Evolutionary conservation across 2,329 filamentous ascomycete species (phyloP), one percentile per base, ranked within the genome.

Genomic region (Ilyonectria sp.): DNA sequence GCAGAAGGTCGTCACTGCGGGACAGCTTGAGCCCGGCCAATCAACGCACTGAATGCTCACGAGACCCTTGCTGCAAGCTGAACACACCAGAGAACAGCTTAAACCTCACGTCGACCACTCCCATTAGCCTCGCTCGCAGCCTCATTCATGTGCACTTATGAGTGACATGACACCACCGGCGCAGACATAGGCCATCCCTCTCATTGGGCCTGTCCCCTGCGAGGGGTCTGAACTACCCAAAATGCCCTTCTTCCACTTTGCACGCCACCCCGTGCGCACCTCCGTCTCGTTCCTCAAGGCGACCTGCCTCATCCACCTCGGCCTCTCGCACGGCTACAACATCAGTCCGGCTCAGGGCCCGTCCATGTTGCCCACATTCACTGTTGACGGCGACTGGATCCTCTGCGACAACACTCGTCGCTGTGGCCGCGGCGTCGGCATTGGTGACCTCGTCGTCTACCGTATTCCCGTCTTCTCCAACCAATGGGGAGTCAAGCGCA

Each of bases 301-400:
- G 10, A 72, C 85, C 59, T 84, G 84, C 71, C 75, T 87, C 60
- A 70, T 82, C 52, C 74, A 86, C 68, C 80, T 83, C 67, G 82
- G 84, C 19, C 71, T 85, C 68, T 86, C 89, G 49, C 91, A 96
- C 81, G 83, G 89, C 74, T 89, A 90, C 81, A 85, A 85, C 69
- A 75, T 91, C 71, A 86, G 87, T 21, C 80, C 84, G 4, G 90
- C 90, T 17, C 84, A 85, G 29, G 95, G 95, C 2, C 90, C 94
- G 4, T 95, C 93, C 19, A 98, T 98, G 96, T 87, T 96, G 57
- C 95, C 95, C 8, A 97, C 94, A 0, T 90, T 98, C 68, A 85
- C 86, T 26, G 85, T 90, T 1, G 80, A 85, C 9, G 91, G 91
- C 63, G 92, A 95, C 76, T 90, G 85, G 79, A 85, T 95, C 53